Evolutionary conservation across 2,329 filamentous ascomycete genomes (phyloP).

Genomic region (Ploettnerulaceae sp.): DNA sequence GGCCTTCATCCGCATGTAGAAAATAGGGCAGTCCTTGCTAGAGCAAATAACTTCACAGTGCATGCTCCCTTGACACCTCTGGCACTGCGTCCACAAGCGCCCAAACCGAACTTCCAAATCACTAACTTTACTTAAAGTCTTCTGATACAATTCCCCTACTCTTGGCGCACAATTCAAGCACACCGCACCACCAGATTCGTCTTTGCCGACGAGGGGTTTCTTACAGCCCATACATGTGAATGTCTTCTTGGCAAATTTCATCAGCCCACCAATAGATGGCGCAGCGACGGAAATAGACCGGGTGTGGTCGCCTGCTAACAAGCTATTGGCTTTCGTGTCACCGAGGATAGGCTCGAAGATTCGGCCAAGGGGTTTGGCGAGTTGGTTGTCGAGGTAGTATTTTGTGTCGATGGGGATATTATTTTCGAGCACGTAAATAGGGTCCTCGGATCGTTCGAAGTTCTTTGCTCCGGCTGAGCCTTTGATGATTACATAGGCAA

Average conservation of each 20-base stretch:
- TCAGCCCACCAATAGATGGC: slow-evolving; percentile 84
- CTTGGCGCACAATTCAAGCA: slow-evolving; percentile 81
- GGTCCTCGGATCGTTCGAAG: slow-evolving; percentile 95
- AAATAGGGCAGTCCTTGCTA: slow-evolving; percentile 94
- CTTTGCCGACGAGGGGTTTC: slow-evolving; percentile 78
- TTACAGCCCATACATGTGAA: slow-evolving; percentile 99
- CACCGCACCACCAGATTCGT: slow-evolving; percentile 79
- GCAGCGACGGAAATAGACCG: slow-evolving; percentile 90
- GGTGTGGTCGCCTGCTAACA: slow-evolving; percentile 90
- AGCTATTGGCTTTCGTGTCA: slow-evolving; percentile 79
- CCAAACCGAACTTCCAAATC: slow-evolving; percentile 93
- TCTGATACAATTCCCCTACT: slow-evolving; percentile 88
- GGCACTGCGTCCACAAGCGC: slow-evolving; percentile 94
- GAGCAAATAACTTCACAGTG: slow-evolving; percentile 98
- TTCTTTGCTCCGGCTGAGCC: slow-evolving; percentile 86
- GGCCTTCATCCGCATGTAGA: slow-evolving; percentile 99
- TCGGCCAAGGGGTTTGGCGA: slow-evolving; percentile 86
- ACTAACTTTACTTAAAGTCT: slow-evolving; percentile 79
- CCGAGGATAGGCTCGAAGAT: slow-evolving; percentile 98
- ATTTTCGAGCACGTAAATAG: slow-evolving; percentile 94
- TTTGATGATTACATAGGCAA: slow-evolving; percentile 97
- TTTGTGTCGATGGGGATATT: slow-evolving; percentile 97
- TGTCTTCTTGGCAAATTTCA: slow-evolving; percentile 98
- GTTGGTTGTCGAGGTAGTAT: slow-evolving; percentile 98
- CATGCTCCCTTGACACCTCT: slow-evolving; percentile 95